Conservation (phyloP, 768 basidiomycete genomes). For the Mycena leptocephala region DNA sequence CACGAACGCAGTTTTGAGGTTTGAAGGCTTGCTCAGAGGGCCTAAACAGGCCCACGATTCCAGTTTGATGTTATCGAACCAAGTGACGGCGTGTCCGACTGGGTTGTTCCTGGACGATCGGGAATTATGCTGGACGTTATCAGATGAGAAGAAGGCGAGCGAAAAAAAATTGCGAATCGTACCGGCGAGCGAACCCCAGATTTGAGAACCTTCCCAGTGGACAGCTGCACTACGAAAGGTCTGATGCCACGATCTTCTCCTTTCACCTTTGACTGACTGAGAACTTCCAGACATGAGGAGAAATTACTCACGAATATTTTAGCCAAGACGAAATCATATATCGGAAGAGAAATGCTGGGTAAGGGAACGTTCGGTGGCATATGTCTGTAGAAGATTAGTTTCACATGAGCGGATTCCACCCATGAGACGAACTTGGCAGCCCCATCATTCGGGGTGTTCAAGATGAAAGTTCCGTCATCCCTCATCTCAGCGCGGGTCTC, state of each 20-base stretch:
- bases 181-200: background rate
- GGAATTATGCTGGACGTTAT: background rate
- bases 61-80: slow-evolving; percentile 12
- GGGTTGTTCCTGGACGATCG: background rate
- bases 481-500: slow-evolving; percentile 51
- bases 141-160: background rate
- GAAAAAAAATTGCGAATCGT: background rate
- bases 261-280: background rate
- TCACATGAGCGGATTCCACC: no score
- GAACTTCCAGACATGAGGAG: no score
- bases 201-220: background rate
- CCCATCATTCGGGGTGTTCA: slow-evolving; percentile 24
- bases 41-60: background rate
- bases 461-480: slow-evolving; percentile 46
- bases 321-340: no score
- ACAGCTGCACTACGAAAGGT: background rate
- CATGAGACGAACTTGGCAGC: slow-evolving; percentile 28
- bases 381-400: no score
- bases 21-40: background rate
- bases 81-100: slow-evolving; percentile 1
- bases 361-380: no score
- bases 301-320: no score
- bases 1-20: background rate
- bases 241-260: background rate
- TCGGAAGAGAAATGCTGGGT: no score